Conservation (phyloP, 495 filamentous ascomycete species). For the Daldinia caldariorum region DNA sequence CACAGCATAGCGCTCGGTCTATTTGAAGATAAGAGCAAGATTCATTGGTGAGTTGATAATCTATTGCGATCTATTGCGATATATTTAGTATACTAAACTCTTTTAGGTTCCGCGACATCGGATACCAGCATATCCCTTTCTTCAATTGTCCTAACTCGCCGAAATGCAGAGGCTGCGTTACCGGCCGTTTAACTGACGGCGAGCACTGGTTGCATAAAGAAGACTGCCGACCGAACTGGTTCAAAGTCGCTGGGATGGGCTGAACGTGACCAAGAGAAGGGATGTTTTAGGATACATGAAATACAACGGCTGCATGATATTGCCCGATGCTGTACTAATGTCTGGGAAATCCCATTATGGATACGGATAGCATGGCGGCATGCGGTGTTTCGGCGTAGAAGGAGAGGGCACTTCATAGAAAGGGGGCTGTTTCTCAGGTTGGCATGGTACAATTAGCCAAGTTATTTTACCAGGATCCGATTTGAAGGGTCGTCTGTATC, state of each 20-base stretch:
- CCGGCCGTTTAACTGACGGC: slow-evolving; percentile 88
- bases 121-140: slow-evolving; percentile 98
- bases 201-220: slow-evolving; percentile 84
- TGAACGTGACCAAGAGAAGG: slow-evolving; percentile 48
- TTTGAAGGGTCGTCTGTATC: slow-evolving; percentile 21
- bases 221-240: slow-evolving; percentile 96
- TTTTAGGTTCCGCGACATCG: slow-evolving; percentile 96
- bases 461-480: slow-evolving; percentile 20
- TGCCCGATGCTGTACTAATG: slow-evolving; percentile 42
- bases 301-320: slow-evolving; percentile 37
- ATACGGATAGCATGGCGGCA: slow-evolving; percentile 41
- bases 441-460: slow-evolving; percentile 23
- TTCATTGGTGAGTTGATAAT: slow-evolving; percentile 86
- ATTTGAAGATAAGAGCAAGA: slow-evolving; percentile 88
- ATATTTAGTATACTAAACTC: slow-evolving; percentile 23
- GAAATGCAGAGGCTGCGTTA: slow-evolving; percentile 89
- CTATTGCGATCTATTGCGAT: slow-evolving; percentile 27
- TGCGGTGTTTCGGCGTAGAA: slow-evolving; percentile 44
- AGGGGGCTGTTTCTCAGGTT: slow-evolving; percentile 32
- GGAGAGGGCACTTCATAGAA: slow-evolving; percentile 40
- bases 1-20: slow-evolving; percentile 94
- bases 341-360: slow-evolving; percentile 36
- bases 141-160: slow-evolving; percentile 98
- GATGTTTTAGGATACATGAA: slow-evolving; percentile 27
- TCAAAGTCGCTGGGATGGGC: slow-evolving; percentile 89